Evolutionary conservation across 1,284 basidiomycete genomes (phyloP).

Genomic region (Pyrrhoderma lamaoense): DNA sequence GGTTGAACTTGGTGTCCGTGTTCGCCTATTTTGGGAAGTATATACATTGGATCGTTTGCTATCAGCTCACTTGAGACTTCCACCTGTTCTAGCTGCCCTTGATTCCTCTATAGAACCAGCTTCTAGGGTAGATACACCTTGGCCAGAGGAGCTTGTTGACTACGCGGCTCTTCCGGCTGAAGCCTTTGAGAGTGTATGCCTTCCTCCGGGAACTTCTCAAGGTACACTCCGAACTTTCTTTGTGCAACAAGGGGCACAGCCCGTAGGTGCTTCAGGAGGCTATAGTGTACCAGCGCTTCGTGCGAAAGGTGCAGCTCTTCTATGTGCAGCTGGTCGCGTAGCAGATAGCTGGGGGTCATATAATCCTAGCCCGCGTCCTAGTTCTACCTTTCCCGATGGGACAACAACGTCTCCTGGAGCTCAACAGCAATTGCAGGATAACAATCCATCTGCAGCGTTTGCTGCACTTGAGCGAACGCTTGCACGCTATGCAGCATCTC

Average conservation of each 20-base stretch:
- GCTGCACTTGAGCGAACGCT: conserved; percentile 55
- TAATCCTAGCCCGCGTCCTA: conserved; percentile 23
- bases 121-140: conserved; percentile 33
- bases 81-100: conserved; percentile 31
- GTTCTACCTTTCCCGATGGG: neutral
- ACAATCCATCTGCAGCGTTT: conserved; percentile 41
- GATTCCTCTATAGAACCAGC: conserved; percentile 28
- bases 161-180: conserved; percentile 25
- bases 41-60: conserved; percentile 37
- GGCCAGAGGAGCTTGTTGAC: conserved; percentile 34
- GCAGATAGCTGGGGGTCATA: conserved; percentile 53
- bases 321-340: conserved; percentile 55
- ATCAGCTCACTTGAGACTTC: conserved; percentile 33
- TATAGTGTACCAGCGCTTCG: conserved; percentile 58
- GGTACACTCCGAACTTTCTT: conserved; percentile 57
- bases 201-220: conserved; percentile 42
- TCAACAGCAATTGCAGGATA: conserved; percentile 22
- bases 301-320: conserved; percentile 68
- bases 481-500: conserved; percentile 49
- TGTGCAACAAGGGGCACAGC: conserved; percentile 40
- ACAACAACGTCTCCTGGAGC: conserved; percentile 22
- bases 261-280: conserved; percentile 29
- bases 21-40: conserved; percentile 38
- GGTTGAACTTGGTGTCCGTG: conserved; percentile 37
- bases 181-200: conserved; percentile 19